Base-by-base conservation (phyloP, 805 yeast genomes). In the baker's yeast (Saccharomyces cerevisiae) region DNA sequence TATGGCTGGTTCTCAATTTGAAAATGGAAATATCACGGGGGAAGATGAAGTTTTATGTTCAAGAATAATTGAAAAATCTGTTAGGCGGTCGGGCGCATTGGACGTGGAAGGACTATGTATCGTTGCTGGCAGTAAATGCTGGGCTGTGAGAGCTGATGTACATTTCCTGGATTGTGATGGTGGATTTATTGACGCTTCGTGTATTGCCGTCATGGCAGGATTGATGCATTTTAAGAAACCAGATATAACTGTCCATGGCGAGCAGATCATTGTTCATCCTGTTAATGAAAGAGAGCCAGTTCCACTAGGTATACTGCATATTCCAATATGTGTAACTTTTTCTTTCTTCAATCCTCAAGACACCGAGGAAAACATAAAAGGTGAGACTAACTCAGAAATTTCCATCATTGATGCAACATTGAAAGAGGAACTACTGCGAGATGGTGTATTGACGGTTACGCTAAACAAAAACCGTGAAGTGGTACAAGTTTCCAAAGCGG, bases 91-190 rank as follows among this genome's bases (percentile, higher is more conserved):
- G 1, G 87, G 87, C 57, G 96, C 98, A 0, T 73, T 94, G 48
- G 99, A 94, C 70, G 77, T 92, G 46, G 99, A 94, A 68, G 82
- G 89, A 50, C 72, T 94, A 48, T 92, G 98, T 72, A 89, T 94
- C 48, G 80, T 87, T 24, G 96, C 97, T 0, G 98, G 97, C 1
- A 79, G 83, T 52, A 85, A 89, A 59, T 90, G 96, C 66, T 94
- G 99, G 99, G 78, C 83, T 53, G 76, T 94, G 11, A 79, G 95
- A 55, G 97, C 95, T 0, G 97, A 91, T 66, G 82, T 94, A 17
- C 96, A 90, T 65, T 87, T 88, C 62, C 71, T 94, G 54, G 86
- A 90, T 66, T 89, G 82, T 65, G 99, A 94, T 70, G 99, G 99
- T 46, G 95, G 95, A 21, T 79, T 94, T 49, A 84, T 91, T 46